A percentile compares a stretch with the other conserved stretches of the same genome.
Conservation (phyloP, 2,329 filamentous ascomycete species). For the Monosporascus sp. region DNA sequence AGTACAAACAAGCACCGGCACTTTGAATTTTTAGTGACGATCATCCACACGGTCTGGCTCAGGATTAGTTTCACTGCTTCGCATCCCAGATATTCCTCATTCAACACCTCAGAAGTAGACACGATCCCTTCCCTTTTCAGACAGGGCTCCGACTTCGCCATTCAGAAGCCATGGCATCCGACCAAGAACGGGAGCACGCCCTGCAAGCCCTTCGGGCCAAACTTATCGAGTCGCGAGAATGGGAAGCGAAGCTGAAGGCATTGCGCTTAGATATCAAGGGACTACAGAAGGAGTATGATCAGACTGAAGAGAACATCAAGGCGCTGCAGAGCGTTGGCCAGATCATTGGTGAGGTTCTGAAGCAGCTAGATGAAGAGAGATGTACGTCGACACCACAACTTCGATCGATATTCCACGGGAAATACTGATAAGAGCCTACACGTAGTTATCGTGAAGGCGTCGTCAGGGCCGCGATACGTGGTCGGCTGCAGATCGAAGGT, state of each 20-base stretch:
- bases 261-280: slow-evolving; percentile 94
- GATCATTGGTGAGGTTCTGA: slow-evolving; percentile 98
- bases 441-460: slow-evolving; percentile 95
- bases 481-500: slow-evolving; percentile 98
- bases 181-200: slow-evolving; percentile 61
- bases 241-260: slow-evolving; percentile 95
- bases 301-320: slow-evolving; percentile 99
- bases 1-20: neutral
- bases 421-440: neutral
- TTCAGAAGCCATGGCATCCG: slow-evolving; percentile 40
- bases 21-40: neutral
- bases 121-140: slow-evolving; percentile 1
- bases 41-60: neutral
- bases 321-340: slow-evolving; percentile 97
- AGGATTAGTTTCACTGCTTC: neutral
- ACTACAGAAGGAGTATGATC: slow-evolving; percentile 88
- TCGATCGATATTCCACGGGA: neutral
- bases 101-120: neutral
- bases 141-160: slow-evolving; percentile 4
- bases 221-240: slow-evolving; percentile 92
- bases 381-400: slow-evolving; percentile 53
- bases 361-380: slow-evolving; percentile 97
- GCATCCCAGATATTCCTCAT: neutral
- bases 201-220: slow-evolving; percentile 74
- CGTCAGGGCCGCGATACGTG: slow-evolving; percentile 93